Evolutionary conservation across 805 yeast genomes (phyloP).

Genomic region (Barnettozyma sucrosica): DNA sequence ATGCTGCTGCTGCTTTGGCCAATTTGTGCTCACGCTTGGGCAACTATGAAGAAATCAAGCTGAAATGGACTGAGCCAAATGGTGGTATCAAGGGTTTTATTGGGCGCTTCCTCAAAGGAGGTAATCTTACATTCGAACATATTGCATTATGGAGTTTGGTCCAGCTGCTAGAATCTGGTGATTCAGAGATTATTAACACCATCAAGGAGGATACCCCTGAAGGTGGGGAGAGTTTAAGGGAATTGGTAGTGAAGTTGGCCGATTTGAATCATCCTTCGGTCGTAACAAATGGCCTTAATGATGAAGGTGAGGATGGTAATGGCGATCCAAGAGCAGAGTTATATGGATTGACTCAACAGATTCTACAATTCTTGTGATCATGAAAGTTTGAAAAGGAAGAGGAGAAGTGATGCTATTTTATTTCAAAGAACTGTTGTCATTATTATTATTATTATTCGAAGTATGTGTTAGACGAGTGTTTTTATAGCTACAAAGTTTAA

Average conservation of each 20-base stretch:
- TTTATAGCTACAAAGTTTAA: constrained; percentile 1
- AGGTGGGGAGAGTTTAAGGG: constrained; percentile 46
- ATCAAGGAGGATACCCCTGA: constrained; percentile 35
- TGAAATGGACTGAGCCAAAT: constrained; percentile 59
- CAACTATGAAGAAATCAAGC: constrained; percentile 73
- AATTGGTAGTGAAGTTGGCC: constrained; percentile 42
- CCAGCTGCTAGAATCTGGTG: constrained; percentile 85
- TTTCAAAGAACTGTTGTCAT: constrained; percentile 1
- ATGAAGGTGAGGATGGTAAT: constrained; percentile 17
- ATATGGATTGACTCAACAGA: constrained; percentile 63
- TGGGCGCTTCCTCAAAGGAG: constrained; percentile 69
- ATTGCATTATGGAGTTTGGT: constrained; percentile 96
- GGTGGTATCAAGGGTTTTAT: constrained; percentile 87
- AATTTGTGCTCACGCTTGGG: constrained; percentile 87
- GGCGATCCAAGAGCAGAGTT: constrained; percentile 56
- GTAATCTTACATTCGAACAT: constrained; percentile 93
- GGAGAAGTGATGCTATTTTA: neutral
- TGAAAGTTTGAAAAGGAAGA: neutral
- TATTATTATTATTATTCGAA: neutral
- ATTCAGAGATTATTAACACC: constrained; percentile 48
- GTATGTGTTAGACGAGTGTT: neutral
- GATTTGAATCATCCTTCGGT: constrained; percentile 28
- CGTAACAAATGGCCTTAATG: constrained; percentile 37
- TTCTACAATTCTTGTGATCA: constrained; percentile 38
- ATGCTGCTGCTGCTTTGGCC: constrained; percentile 97